Evolutionary conservation across 2,329 filamentous ascomycete genomes (phyloP), one percentile per base, ranked within the genome.

Genomic region (Trichoderma sp.): DNA sequence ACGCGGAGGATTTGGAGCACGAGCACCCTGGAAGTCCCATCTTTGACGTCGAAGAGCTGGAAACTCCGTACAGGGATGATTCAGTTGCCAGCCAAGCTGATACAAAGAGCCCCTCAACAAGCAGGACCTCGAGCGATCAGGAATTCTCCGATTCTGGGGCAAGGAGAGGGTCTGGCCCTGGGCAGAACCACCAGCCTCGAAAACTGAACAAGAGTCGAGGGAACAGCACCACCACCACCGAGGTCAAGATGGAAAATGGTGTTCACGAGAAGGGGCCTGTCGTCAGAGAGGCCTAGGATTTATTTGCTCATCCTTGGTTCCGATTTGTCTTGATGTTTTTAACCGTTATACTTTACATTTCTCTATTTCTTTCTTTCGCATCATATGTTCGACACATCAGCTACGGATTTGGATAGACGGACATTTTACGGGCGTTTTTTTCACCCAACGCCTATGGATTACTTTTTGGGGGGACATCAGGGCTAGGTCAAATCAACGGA

Each of bases 141-240:
- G 77, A 76, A 26, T 76, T 76, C 9, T 74, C 76, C 8, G 81
- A 83, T 30, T 74, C 74, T 18, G 76, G 73, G 3, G 79, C 78
- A 2, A 73, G 77, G 11, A 74, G 76, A 64, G 76, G 76, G 21
- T 67, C 72, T 61, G 71, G 73, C 14, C 72, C 75, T 26, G 74
- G 74, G 32, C 78, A 78, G 21, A 84, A 81, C 73, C 78, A 81
- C n/a, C 78, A 79, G 61, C 81, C 80, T 43, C 81, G 80, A 66
- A 85, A 85, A 74, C 77, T 85, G 39, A 82, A 79, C 24, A 86
- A 86, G 76, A 79, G 74, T 66, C 81, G 82, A 30, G 79, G 78
- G 30, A 82, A 76, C 72, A 83, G 79, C 75, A 82, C 83, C 36
- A 75, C 74, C 12, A 36, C 36, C 36, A 43, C 15, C 39, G 76